Percentiles rank a stretch among this genome's conserved stretches.
Evolutionary conservation across 805 yeast species (phyloP).

Genomic region (Metschnikowia baotianmanensis): DNA sequence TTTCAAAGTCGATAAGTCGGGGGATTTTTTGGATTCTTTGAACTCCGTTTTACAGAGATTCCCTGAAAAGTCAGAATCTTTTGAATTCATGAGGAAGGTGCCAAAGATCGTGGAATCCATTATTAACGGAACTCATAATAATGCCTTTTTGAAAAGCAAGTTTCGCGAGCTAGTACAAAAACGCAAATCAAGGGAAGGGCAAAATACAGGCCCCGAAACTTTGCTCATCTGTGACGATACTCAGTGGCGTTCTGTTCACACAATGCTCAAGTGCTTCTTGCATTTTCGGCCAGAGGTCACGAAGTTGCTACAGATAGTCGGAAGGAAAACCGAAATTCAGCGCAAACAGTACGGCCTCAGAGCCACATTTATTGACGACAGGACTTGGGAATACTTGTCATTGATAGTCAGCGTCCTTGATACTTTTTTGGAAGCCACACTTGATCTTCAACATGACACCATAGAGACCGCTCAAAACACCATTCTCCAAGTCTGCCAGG

Average conservation of each 20-base stretch:
- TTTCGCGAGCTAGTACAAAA: not conserved
- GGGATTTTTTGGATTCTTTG: not conserved
- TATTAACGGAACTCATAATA: not conserved
- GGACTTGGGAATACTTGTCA: too few species aligned
- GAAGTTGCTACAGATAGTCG: not conserved
- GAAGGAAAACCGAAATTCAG: not conserved
- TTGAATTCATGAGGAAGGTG: not conserved
- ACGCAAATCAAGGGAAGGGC: not conserved
- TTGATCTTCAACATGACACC: too few species aligned
- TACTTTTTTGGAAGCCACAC: too few species aligned
- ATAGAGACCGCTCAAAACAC: too few species aligned
- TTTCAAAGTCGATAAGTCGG: not conserved
- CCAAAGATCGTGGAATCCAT: not conserved
- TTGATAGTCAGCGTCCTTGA: too few species aligned
- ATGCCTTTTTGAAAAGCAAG: not conserved
- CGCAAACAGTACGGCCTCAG: not conserved
- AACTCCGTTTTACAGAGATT: not conserved
- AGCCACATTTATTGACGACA: too few species aligned
- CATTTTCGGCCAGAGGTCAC: not conserved
- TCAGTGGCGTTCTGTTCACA: constrained; percentile 1
- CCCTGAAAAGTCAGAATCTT: not conserved
- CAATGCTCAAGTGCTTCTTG: not conserved
- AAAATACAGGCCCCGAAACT: not conserved
- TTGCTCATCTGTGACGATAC: not conserved
- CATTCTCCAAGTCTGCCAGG: too few species aligned